Evolutionary conservation across 2,329 filamentous ascomycete genomes (phyloP), one percentile per base, ranked within the genome.

Genomic region (Tolypocladium paradoxum): DNA sequence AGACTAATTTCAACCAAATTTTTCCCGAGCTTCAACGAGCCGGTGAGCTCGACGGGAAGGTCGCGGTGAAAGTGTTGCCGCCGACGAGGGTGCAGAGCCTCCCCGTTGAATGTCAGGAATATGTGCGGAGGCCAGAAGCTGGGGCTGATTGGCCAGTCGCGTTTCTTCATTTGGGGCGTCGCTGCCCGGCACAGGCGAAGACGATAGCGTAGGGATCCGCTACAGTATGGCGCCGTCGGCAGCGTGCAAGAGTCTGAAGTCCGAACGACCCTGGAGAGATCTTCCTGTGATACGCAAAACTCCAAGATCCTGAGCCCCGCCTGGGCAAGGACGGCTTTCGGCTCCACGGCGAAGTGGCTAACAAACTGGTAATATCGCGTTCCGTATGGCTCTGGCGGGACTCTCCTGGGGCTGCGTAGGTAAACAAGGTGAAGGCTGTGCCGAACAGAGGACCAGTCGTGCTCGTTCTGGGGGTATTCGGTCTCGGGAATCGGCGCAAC

Each of bases 21-120:
- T 6, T 65, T 62, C 0, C 88, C 89, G 18, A 69, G 59, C 9
- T 62, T 64, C 6, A 95, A 58, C 22, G 70, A 55, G 11, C 79
- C 66, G 1, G 89, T 90, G 27, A 96, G 71, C 59, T 96, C 89
- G 6, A 88, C 73, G 0, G 91, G 84, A 9, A 90, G 68, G 60
- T 95, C 88, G 59, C 84, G 88, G 12, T 84, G 84, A 62, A 91
- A 79, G 56, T 93, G 84, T 1, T 81, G 66, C 60, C 88, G 89
- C 31, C 86, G 79, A 40, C 85, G 79, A 11, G 82, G 65, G 27
- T 74, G 71, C 18, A 89, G 65, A 12, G 82, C 72, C 0, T 69
- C 63, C 0, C 68, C 73, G 60, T 96, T 95, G 55, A 95, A 66
- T 18, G 77, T 74, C 55, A 92, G 75, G 56, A 84, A 88, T 0